Percentiles rank a stretch among this genome's conserved stretches.
Conservation (phyloP, 2,329 filamentous ascomycete genomes). For the Ophiostoma triangulosporum region DNA sequence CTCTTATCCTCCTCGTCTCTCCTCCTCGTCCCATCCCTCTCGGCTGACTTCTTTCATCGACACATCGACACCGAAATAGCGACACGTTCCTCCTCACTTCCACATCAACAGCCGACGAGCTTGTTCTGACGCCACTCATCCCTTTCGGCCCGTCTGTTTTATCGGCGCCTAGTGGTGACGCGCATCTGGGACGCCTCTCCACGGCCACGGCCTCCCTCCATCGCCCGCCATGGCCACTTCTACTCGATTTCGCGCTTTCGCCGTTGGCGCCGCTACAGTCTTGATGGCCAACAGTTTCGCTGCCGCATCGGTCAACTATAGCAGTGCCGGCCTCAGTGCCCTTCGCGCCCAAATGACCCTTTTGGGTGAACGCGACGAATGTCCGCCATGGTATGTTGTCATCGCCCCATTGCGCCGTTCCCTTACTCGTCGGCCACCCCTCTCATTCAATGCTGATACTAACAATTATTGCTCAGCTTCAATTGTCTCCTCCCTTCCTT, state of each 20-base stretch:
- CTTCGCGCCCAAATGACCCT: conserved; percentile 54
- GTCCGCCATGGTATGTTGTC: conserved; percentile 54
- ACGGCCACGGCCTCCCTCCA: not conserved
- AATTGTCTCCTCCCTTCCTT: conserved; percentile 94
- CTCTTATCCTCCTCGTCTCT: not conserved
- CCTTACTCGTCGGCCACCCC: not conserved
- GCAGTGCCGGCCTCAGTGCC: conserved; percentile 40
- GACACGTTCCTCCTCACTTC: not conserved
- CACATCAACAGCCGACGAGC: not conserved
- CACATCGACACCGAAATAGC: too few relatives aligned
- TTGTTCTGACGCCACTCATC: not conserved
- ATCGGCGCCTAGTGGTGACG: not conserved
- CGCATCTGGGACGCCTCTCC: not conserved
- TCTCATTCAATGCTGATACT: not conserved
- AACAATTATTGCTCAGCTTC: conserved; percentile 49
- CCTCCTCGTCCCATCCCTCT: not conserved
- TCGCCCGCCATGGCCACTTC: conserved; percentile 12
- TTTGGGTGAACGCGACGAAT: conserved; percentile 55
- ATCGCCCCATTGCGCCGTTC: not conserved
- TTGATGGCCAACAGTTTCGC: conserved; percentile 18
- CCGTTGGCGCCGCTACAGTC: conserved; percentile 29
- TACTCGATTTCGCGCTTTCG: conserved; percentile 24
- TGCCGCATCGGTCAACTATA: conserved; percentile 36
- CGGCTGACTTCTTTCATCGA: not conserved
- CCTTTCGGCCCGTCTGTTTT: not conserved